phyloP scores from a whole-genome alignment of 2,329 filamentous ascomycete genomes.

The Pseudocercospora vitis region DNA sequence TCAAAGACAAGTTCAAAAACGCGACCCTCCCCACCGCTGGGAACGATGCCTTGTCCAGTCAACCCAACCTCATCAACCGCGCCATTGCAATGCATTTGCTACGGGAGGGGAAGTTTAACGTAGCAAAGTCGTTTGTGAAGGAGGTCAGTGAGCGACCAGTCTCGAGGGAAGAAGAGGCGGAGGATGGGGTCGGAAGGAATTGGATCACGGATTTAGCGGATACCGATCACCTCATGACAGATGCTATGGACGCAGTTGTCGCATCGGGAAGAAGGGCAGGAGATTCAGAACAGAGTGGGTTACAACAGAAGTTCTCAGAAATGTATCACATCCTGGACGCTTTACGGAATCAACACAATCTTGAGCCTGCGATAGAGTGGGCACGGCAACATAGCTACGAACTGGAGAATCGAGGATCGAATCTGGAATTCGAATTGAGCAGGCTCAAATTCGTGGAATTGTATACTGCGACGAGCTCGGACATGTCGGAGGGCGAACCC shows the following conservation, averaged over 20 bases:
- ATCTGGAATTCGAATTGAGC: slow-evolving; percentile 91
- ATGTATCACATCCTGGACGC: slow-evolving; percentile 90
- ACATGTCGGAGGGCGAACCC: slow-evolving; percentile 48
- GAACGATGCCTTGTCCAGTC: slow-evolving; percentile 74
- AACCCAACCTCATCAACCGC: slow-evolving; percentile 78
- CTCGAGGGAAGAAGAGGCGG: background rate
- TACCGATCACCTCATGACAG: slow-evolving; percentile 24
- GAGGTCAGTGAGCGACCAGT: slow-evolving; percentile 55
- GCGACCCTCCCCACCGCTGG: slow-evolving; percentile 71
- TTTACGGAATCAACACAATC: slow-evolving; percentile 68
- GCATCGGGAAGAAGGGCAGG: no score
- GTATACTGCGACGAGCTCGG: slow-evolving; percentile 55
- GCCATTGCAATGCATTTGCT: slow-evolving; percentile 96
- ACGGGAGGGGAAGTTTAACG: slow-evolving; percentile 87
- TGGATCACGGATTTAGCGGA: slow-evolving; percentile 29
- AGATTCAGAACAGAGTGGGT: slow-evolving; percentile 39
- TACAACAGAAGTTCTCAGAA: slow-evolving; percentile 78
- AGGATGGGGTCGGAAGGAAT: slow-evolving; percentile 19
- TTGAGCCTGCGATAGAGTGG: slow-evolving; percentile 85
- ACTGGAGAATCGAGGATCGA: slow-evolving; percentile 80
- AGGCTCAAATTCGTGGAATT: slow-evolving; percentile 88
- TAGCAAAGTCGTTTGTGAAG: slow-evolving; percentile 78
- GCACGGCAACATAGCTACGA: slow-evolving; percentile 67
- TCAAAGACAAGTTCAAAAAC: slow-evolving; percentile 76
- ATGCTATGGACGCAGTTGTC: slow-evolving; percentile 21